Evolutionary conservation across 2,329 filamentous ascomycete species (phyloP).

Genomic region (Penicillium vulpinum): DNA sequence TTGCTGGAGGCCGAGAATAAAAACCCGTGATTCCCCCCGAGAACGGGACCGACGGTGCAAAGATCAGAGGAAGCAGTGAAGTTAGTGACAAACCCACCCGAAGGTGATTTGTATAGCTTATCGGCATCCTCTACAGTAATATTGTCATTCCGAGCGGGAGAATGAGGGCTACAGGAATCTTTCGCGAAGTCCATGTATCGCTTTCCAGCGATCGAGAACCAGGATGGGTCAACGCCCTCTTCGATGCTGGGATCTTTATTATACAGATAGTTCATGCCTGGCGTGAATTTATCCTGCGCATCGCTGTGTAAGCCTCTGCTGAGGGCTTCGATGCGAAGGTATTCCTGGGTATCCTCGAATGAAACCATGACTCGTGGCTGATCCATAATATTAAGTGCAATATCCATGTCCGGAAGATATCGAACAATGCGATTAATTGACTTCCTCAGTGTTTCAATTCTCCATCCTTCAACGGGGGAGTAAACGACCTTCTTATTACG

Average conservation of each 20-base stretch:
- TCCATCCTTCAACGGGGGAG: slow-evolving; percentile 43
- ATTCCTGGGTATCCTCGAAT: slow-evolving; percentile 56
- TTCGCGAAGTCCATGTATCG: slow-evolving; percentile 62
- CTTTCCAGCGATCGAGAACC: slow-evolving; percentile 48
- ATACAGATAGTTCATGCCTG: slow-evolving; percentile 39
- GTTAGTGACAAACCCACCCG: slow-evolving; percentile 63
- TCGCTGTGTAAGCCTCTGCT: slow-evolving; percentile 47
- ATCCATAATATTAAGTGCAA: slow-evolving; percentile 66
- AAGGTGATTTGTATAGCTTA: slow-evolving; percentile 49
- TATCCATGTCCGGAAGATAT: slow-evolving; percentile 64
- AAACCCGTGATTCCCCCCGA: slow-evolving; percentile 64
- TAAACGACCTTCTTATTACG: slow-evolving; percentile 35
- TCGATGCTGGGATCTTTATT: slow-evolving; percentile 13
- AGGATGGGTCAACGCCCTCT: slow-evolving; percentile 44
- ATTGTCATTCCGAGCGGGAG: slow-evolving; percentile 55
- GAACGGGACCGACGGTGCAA: slow-evolving; percentile 65
- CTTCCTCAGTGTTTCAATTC: slow-evolving; percentile 42
- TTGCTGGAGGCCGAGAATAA: slow-evolving; percentile 58
- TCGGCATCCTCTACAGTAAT: slow-evolving; percentile 50
- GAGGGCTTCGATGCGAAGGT: slow-evolving; percentile 52
- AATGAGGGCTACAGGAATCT: slow-evolving; percentile 58
- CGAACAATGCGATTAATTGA: slow-evolving; percentile 55
- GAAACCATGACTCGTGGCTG: slow-evolving; percentile 63
- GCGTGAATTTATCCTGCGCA: slow-evolving; percentile 46
- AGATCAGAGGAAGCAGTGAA: slow-evolving; percentile 62